These are phyloP conservation scores for Miamiensis avidus DNA, from an alignment of 169 alveolate genomes.

Conservation along the genomic window DNA sequence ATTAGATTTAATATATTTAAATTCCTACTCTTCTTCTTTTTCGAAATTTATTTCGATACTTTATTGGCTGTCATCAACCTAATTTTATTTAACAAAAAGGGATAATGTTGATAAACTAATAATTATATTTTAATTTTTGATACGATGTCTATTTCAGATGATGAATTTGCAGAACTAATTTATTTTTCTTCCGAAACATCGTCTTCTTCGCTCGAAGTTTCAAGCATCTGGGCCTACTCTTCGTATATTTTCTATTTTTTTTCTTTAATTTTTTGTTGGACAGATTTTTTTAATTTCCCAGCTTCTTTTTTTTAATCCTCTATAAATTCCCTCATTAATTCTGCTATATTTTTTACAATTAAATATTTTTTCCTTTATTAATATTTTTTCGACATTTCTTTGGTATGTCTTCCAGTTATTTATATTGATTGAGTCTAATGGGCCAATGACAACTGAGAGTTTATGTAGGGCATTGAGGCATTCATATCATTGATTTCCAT, in stretches of 20 bases:
- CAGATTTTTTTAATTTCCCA: too few species aligned
- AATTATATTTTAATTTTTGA: too few species aligned
- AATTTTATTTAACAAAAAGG: neutral
- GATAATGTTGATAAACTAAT: too few species aligned
- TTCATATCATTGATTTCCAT: too few species aligned
- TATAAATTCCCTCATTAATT: too few species aligned
- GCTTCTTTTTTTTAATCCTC: neutral
- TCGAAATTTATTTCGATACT: neutral
- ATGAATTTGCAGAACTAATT: too few species aligned
- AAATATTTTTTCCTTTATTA: neutral
- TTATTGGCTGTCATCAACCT: neutral
- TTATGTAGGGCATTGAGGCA: too few species aligned
- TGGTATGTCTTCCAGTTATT: neutral
- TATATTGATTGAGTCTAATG: neutral
- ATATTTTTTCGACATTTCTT: too few species aligned
- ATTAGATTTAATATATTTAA: too few species aligned
- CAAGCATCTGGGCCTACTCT: neutral
- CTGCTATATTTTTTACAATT: neutral
- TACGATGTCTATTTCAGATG: neutral
- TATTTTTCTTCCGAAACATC: neutral
- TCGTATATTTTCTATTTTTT: neutral
- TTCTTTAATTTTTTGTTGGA: too few species aligned
- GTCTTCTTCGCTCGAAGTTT: neutral
- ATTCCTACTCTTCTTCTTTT: neutral
- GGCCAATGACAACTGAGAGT: too few species aligned